A percentile compares a stretch with the other conserved stretches of the same genome.
These are phyloP conservation scores for Ambispora gerdemannii DNA, from an alignment of 192 early-diverging fungal species.

Conservation along the genomic window DNA sequence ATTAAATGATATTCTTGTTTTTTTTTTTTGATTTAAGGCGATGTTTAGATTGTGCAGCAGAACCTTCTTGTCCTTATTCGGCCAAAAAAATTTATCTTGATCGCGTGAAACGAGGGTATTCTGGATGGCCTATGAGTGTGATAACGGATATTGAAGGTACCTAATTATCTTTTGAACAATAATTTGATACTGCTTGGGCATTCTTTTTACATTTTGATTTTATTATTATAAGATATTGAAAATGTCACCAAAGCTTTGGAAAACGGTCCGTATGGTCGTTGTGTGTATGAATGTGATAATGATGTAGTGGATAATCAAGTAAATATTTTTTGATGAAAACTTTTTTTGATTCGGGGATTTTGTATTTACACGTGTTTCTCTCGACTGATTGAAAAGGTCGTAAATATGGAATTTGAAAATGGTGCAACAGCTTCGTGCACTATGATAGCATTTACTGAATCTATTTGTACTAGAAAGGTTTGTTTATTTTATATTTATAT, in stretches of 20 bases:
- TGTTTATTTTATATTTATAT: not conserved
- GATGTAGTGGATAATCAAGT: slow-evolving; percentile 71
- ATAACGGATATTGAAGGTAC: slow-evolving; percentile 41
- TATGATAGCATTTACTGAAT: slow-evolving; percentile 31
- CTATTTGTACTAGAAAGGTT: slow-evolving; percentile 31
- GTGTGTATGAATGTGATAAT: slow-evolving; percentile 69
- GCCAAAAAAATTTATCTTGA: slow-evolving; percentile 58
- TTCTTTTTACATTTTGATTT: slow-evolving; percentile 10
- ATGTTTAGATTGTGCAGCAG: slow-evolving; percentile 55
- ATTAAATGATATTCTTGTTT: not conserved
- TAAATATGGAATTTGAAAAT: slow-evolving; percentile 34
- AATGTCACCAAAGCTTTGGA: slow-evolving; percentile 43
- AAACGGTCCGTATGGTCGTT: slow-evolving; percentile 58
- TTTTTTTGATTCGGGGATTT: not conserved
- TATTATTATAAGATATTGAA: slow-evolving; percentile 46
- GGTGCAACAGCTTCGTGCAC: slow-evolving; percentile 32
- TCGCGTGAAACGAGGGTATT: slow-evolving; percentile 33
- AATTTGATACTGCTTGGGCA: not conserved
- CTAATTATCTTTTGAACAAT: not conserved
- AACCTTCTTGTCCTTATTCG: slow-evolving; percentile 57
- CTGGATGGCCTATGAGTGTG: slow-evolving; percentile 56
- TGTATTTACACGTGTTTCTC: not conserved
- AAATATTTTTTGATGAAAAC: not conserved
- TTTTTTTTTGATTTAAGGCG: slow-evolving; percentile 20
- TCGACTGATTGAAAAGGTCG: slow-evolving; percentile 19